Percentiles rank a stretch among this genome's conserved stretches.
phyloP scores from a whole-genome alignment of 345 rosid genomes.

The Brassica juncea region DNA sequence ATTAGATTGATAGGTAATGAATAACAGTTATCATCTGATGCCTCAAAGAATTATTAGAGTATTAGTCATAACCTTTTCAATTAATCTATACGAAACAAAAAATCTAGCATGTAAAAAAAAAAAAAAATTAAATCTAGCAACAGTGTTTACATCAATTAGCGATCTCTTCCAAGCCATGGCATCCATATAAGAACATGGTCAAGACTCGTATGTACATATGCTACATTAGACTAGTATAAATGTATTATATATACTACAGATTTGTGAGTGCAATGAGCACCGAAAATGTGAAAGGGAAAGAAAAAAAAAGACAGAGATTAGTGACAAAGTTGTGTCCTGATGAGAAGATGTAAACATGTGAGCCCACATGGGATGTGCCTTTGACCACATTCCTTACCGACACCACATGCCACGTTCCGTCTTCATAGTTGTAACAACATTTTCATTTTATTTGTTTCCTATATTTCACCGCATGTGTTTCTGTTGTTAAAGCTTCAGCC shows the following conservation, averaged over 20 bases:
- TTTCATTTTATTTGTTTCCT: not conserved
- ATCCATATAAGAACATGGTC: conserved; percentile 15
- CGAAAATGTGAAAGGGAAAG: conserved; percentile 26
- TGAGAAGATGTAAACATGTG: conserved; percentile 41
- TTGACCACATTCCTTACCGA: conserved; percentile 41
- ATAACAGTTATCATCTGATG: conserved; percentile 3
- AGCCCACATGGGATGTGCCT: conserved; percentile 44
- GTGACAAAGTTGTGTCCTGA: conserved; percentile 27
- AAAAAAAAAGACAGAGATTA: not conserved
- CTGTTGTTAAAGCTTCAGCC: not conserved
- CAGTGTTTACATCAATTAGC: not conserved
- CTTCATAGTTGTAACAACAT: not conserved
- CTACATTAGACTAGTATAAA: not conserved
- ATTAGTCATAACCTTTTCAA: not conserved
- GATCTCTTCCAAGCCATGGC: not conserved
- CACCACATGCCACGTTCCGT: conserved; percentile 42
- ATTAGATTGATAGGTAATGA: conserved; percentile 28
- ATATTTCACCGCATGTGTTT: conserved; percentile 1
- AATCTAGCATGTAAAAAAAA: no score
- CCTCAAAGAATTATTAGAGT: not conserved
- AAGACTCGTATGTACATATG: not conserved
- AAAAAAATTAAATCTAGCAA: not conserved
- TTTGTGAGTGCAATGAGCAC: conserved; percentile 16
- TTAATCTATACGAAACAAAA: not conserved
- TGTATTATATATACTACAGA: not conserved